Evolutionary conservation across 2,329 filamentous ascomycete genomes (phyloP).

Genomic region (Ceratocystis diversiconidia): DNA sequence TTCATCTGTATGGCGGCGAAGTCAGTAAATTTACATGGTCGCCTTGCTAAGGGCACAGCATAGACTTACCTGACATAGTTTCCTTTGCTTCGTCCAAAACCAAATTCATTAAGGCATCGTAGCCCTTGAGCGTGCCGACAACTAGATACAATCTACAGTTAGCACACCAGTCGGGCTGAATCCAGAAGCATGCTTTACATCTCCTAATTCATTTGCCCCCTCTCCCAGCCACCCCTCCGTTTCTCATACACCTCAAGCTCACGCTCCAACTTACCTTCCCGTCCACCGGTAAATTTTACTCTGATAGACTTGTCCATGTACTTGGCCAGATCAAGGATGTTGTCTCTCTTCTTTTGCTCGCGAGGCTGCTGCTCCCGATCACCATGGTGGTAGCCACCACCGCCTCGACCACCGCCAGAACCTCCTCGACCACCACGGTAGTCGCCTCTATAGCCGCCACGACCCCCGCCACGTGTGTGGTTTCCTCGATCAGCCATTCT

Average conservation of each 20-base stretch:
- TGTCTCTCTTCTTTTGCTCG: slow-evolving; percentile 75
- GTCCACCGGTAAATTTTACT: slow-evolving; percentile 91
- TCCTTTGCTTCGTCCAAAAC: slow-evolving; percentile 92
- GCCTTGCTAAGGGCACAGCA: neutral
- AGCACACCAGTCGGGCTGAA: slow-evolving; percentile 1
- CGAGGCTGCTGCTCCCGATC: slow-evolving; percentile 45
- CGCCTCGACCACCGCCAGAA: slow-evolving; percentile 34
- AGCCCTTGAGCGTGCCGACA: slow-evolving; percentile 79
- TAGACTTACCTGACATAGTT: slow-evolving; percentile 57
- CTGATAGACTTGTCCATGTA: slow-evolving; percentile 95
- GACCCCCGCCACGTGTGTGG: slow-evolving; percentile 33
- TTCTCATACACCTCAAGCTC: too few relatives aligned
- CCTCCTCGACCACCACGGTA: slow-evolving; percentile 30
- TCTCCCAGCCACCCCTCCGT: neutral
- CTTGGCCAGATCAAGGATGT: slow-evolving; percentile 86
- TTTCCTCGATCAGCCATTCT: slow-evolving; percentile 18
- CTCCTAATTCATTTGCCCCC: neutral
- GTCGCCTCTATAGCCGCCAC: slow-evolving; percentile 29
- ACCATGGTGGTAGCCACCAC: slow-evolving; percentile 31
- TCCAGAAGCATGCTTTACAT: neutral
- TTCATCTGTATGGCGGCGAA: slow-evolving; percentile 49
- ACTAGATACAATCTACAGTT: slow-evolving; percentile 39
- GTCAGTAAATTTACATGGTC: neutral
- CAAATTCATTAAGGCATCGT: slow-evolving; percentile 94
- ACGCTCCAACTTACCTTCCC: slow-evolving; percentile 51